A percentile compares a stretch with the other conserved stretches of the same genome.
These are phyloP conservation scores for Metschnikowia lochheadii DNA, from an alignment of 805 yeast species.

Conservation along the genomic window DNA sequence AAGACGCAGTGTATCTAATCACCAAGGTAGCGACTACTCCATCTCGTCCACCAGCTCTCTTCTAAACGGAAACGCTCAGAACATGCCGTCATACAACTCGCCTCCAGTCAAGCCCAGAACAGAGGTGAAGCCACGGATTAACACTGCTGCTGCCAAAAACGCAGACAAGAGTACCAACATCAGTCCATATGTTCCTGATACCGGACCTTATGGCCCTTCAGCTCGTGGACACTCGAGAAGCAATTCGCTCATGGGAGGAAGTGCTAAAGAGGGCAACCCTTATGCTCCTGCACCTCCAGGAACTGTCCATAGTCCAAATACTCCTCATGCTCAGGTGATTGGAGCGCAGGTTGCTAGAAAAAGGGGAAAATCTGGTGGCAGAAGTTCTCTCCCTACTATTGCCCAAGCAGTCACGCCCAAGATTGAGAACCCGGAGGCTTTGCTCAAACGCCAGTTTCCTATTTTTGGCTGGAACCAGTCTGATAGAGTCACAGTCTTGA, in stretches of 20 bases:
- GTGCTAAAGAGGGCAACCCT: conserved; percentile 39
- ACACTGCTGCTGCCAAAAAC: conserved; percentile 23
- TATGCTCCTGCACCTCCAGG: conserved; percentile 32
- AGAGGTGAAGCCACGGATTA: conserved; percentile 16
- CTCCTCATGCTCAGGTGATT: conserved; percentile 9
- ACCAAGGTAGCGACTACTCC: conserved; percentile 1
- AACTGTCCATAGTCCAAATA: conserved; percentile 14
- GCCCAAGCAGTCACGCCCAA: conserved; percentile 10
- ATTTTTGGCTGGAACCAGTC: conserved; percentile 58
- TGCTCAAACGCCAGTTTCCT: conserved; percentile 66
- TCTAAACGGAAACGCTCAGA: neutral
- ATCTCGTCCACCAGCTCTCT: neutral
- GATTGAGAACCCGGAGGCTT: conserved; percentile 49
- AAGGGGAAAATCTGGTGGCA: conserved; percentile 12
- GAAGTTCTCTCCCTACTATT: conserved; percentile 6
- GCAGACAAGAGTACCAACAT: conserved; percentile 21
- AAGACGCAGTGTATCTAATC: neutral
- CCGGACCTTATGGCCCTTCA: conserved; percentile 44
- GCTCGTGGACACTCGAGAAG: conserved; percentile 37
- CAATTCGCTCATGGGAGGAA: conserved; percentile 37
- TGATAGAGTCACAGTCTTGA: conserved; percentile 24
- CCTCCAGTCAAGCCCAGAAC: neutral
- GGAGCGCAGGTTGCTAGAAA: conserved; percentile 8
- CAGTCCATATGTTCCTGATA: conserved; percentile 41
- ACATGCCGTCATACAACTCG: neutral